These are phyloP conservation scores for Chalciporus pseudorubinellus DNA, from an alignment of 768 basidiomycete genomes.

Conservation along the genomic window DNA sequence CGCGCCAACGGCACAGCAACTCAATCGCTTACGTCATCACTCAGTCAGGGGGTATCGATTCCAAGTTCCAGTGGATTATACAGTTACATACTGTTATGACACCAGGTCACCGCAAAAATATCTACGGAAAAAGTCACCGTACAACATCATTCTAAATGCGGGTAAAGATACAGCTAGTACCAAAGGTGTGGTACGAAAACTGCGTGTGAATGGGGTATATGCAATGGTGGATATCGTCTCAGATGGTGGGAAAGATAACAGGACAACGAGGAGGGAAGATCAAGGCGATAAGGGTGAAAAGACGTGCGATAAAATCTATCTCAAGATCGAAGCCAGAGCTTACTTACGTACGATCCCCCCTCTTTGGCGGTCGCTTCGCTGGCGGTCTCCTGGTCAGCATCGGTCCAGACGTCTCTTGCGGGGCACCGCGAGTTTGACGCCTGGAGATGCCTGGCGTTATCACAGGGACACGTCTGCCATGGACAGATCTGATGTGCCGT, in stretches of 20 bases:
- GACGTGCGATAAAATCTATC: not conserved
- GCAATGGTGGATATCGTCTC: not conserved
- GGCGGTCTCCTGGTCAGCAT: slow-evolving; percentile 7
- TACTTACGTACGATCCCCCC: slow-evolving; percentile 1
- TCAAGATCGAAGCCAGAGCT: not conserved
- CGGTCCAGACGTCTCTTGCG: not conserved
- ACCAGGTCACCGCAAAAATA: not conserved
- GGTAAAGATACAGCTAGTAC: not conserved
- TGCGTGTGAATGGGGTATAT: not conserved
- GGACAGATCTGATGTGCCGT: slow-evolving; percentile 22
- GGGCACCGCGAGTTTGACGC: not conserved
- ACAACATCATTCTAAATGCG: not conserved
- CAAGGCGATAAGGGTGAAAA: not conserved
- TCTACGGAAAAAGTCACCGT: not conserved
- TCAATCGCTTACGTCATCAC: not conserved
- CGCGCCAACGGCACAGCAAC: too few relatives aligned
- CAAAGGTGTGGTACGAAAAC: not conserved
- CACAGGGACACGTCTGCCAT: too few relatives aligned
- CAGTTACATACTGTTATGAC: not conserved
- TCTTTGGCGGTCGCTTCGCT: slow-evolving; percentile 4
- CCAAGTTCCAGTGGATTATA: not conserved
- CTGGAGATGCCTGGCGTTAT: too few relatives aligned
- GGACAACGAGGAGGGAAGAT: not conserved
- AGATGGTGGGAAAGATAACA: not conserved
- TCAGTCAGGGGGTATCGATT: not conserved